Conservation (phyloP, 2,329 filamentous ascomycete species). For the Aureobasidium mangrovei region DNA sequence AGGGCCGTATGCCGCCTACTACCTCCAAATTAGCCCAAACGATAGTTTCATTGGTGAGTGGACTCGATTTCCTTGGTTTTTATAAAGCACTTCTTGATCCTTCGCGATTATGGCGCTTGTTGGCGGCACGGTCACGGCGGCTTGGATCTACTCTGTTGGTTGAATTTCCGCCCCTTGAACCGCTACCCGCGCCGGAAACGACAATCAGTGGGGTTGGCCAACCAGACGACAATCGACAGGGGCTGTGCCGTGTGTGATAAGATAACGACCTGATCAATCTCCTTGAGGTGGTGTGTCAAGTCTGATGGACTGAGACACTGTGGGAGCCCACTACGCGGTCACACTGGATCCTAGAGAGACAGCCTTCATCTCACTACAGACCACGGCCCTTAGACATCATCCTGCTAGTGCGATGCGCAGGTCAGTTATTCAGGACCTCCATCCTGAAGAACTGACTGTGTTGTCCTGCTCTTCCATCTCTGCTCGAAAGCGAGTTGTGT, state of each 20-base stretch:
- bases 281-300: background rate
- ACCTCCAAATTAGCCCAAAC: slow-evolving; percentile 69
- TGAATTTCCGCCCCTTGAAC: background rate
- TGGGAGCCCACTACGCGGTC: too few species aligned
- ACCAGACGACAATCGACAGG: background rate
- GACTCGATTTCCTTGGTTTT: background rate
- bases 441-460: too few species aligned
- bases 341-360: too few species aligned
- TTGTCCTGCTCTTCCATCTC: too few species aligned
- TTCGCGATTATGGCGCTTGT: background rate
- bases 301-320: too few species aligned
- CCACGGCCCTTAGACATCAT: too few species aligned
- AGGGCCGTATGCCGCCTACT: slow-evolving; percentile 81
- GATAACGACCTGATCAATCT: background rate
- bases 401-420: too few species aligned
- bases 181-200: background rate
- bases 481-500: too few species aligned
- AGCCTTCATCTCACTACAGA: too few species aligned
- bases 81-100: background rate
- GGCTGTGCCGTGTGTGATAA: background rate
- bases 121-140: background rate
- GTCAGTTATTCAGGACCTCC: too few species aligned
- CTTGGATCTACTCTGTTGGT: slow-evolving; percentile 1
- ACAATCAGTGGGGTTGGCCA: background rate
- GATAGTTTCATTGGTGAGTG: slow-evolving; percentile 62